Percentiles rank a stretch among this genome's conserved stretches.
phyloP scores from a whole-genome alignment of 208 protist species.

The Trichomonas tenax region DNA sequence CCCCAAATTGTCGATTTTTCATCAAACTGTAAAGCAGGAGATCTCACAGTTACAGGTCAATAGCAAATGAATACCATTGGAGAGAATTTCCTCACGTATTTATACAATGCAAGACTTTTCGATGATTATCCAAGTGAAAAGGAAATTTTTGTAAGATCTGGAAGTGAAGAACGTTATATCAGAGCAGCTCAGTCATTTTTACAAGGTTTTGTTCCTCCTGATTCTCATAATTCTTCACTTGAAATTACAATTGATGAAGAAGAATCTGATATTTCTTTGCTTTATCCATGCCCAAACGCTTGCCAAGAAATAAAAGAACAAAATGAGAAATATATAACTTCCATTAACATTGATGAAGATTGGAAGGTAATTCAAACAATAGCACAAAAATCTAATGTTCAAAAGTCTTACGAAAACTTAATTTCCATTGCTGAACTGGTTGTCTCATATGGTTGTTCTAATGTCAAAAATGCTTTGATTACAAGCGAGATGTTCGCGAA shows the following conservation, averaged over 20 bases:
- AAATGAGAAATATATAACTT: too few relatives aligned
- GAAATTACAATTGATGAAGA: too few relatives aligned
- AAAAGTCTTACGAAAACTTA: neutral
- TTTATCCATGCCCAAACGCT: too few relatives aligned
- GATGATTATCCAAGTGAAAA: neutral
- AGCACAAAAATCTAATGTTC: too few relatives aligned
- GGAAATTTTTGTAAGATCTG: neutral
- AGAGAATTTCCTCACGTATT: neutral
- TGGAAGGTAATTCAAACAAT: too few relatives aligned
- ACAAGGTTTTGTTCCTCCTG: neutral
- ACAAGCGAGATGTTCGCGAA: neutral
- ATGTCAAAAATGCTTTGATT: neutral
- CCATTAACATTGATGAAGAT: too few relatives aligned
- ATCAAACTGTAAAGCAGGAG: neutral
- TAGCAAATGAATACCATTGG: neutral
- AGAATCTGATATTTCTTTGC: too few relatives aligned
- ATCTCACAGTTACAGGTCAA: neutral
- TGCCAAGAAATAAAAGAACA: too few relatives aligned
- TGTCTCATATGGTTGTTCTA: neutral
- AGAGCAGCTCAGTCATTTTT: neutral
- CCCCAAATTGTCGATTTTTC: neutral
- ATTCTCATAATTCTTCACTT: too few relatives aligned
- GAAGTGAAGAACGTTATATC: neutral
- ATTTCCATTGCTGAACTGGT: neutral
- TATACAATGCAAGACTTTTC: neutral